Conservation (phyloP, 2,329 filamentous ascomycete species). For the Verticillium isaacii region DNA sequence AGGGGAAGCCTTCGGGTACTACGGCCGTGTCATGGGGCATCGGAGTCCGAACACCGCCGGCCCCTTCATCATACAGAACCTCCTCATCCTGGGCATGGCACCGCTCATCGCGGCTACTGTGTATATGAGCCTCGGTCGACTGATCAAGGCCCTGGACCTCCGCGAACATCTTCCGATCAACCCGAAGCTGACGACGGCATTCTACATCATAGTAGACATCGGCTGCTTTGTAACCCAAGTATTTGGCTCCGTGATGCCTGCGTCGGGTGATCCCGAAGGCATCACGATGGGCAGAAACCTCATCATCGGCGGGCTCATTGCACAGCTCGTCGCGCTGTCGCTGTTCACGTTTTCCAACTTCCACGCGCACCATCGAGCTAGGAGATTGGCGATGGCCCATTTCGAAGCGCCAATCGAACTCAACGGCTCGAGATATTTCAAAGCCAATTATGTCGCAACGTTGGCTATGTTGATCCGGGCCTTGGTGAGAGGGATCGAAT, state of each 20-base stretch:
- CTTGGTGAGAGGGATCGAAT: constrained; percentile 14
- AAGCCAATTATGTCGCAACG: constrained; percentile 11
- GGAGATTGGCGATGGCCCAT: neutral
- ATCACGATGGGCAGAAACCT: constrained; percentile 12
- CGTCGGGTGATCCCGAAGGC: constrained; percentile 11
- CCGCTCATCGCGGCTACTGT: constrained; percentile 34
- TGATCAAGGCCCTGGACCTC: constrained; percentile 27
- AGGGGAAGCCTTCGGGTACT: constrained; percentile 12
- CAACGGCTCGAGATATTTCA: constrained; percentile 11
- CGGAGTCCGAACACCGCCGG: neutral
- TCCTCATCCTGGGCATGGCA: constrained; percentile 32
- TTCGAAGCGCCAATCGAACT: neutral
- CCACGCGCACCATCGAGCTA: constrained; percentile 2
- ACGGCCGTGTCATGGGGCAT: constrained; percentile 5
- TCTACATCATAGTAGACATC: constrained; percentile 43
- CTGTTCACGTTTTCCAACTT: constrained; percentile 29
- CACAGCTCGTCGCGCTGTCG: constrained; percentile 45
- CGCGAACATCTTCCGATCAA: constrained; percentile 29
- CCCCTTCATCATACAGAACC: constrained; percentile 30
- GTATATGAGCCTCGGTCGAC: constrained; percentile 33
- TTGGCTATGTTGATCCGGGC: constrained; percentile 13
- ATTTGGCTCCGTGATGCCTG: constrained; percentile 23
- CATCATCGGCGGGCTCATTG: constrained; percentile 31
- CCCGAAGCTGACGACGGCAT: constrained; percentile 32
- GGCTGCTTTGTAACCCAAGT: constrained; percentile 37